These are phyloP conservation scores for Aspergillus heteromorphus DNA, from an alignment of 495 filamentous ascomycete genomes.

Conservation along the genomic window DNA sequence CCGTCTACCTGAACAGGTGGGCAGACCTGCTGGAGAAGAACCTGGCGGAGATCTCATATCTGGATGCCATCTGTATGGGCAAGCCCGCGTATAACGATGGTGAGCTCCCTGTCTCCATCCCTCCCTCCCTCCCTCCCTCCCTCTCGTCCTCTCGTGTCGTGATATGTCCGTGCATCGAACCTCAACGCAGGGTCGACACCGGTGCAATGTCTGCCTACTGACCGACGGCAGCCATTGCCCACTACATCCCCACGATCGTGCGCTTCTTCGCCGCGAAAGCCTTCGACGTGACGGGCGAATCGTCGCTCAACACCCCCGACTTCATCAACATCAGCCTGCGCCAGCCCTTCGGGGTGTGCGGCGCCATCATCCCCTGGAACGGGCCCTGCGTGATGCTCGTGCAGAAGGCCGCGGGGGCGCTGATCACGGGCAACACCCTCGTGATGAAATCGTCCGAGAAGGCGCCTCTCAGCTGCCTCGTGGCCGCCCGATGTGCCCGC, in stretches of 20 bases:
- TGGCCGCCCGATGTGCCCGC: constrained; percentile 4
- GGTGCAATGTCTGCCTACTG: too few species aligned
- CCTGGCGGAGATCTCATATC: constrained; percentile 11
- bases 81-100: background rate
- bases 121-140: too few species aligned
- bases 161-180: too few species aligned
- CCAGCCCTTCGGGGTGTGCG: background rate
- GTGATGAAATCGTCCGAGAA: background rate
- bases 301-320: background rate
- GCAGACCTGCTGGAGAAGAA: constrained; percentile 8
- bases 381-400: background rate
- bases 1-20: constrained; percentile 6
- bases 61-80: constrained; percentile 12
- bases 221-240: too few species aligned
- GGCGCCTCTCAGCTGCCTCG: background rate
- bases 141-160: too few species aligned
- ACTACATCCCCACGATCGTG: background rate
- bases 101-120: too few species aligned
- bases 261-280: background rate
- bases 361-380: background rate
- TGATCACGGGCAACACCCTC: background rate
- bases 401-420: background rate
- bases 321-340: background rate
- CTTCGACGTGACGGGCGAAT: background rate
- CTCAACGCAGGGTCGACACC: too few species aligned